A percentile compares a stretch with the other conserved stretches of the same genome.
Conservation (phyloP, 148 eudicot species). For the Arbutus unedo region DNA sequence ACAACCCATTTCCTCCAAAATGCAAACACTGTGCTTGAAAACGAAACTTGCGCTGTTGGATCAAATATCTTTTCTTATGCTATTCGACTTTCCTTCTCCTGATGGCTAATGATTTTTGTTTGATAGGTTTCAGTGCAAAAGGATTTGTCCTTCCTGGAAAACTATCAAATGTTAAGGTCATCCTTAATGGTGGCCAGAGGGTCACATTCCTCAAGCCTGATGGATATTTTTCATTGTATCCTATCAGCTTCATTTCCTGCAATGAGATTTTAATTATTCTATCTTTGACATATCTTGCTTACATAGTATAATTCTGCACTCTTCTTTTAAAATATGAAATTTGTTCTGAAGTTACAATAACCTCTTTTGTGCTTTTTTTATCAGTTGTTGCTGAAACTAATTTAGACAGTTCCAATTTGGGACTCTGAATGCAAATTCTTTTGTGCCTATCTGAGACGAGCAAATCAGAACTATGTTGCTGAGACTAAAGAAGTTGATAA, state of each 20-base stretch:
- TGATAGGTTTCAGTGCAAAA: slow-evolving; percentile 43
- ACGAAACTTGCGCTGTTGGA: not conserved
- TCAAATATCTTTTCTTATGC: not conserved
- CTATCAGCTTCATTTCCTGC: slow-evolving; percentile 30
- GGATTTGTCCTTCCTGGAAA: slow-evolving; percentile 68
- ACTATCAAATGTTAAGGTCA: slow-evolving; percentile 63
- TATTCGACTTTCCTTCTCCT: slow-evolving; percentile 12
- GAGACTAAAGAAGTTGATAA: not conserved
- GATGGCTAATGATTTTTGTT: slow-evolving; percentile 22
- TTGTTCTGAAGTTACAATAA: not conserved
- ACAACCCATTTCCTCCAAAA: not conserved
- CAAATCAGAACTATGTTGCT: slow-evolving; percentile 3
- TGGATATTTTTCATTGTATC: slow-evolving; percentile 99
- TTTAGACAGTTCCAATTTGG: slow-evolving; percentile 1
- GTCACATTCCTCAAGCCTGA: slow-evolving; percentile 86
- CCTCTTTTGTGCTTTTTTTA: slow-evolving; percentile 6
- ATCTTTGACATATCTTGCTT: not conserved
- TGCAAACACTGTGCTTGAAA: not conserved
- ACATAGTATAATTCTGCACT: not conserved
- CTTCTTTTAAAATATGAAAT: not conserved
- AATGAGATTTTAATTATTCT: not conserved
- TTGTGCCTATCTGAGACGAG: not conserved
- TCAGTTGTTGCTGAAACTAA: not conserved
- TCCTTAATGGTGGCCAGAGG: slow-evolving; percentile 86
- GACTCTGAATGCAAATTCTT: not conserved